phyloP scores from a whole-genome alignment of 2,329 filamentous ascomycete species.

The Alternaria ventricosa region DNA sequence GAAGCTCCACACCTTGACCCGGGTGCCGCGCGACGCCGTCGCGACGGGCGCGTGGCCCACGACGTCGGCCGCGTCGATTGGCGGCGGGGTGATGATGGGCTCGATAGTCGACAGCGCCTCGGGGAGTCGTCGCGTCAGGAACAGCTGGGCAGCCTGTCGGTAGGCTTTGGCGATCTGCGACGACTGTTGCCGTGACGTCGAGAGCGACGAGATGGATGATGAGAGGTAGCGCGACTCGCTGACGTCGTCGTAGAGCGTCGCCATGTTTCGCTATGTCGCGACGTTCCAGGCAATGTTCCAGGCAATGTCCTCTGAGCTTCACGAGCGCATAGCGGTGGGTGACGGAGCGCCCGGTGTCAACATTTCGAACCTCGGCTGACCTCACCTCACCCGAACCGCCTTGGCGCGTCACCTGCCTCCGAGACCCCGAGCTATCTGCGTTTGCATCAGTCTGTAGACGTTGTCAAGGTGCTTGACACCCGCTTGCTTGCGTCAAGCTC shows the following conservation, averaged over 20 bases:
- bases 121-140: constrained; percentile 89
- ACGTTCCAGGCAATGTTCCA: not conserved
- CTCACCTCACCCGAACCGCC: constrained; percentile 12
- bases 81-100: constrained; percentile 73
- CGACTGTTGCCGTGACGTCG: constrained; percentile 69
- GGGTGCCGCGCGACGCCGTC: constrained; percentile 77
- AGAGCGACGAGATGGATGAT: constrained; percentile 73
- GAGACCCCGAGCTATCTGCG: constrained; percentile 1
- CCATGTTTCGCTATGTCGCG: constrained; percentile 32
- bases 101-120: constrained; percentile 87
- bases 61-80: constrained; percentile 37
- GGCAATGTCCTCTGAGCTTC: not conserved
- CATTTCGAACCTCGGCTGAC: constrained; percentile 26
- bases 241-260: constrained; percentile 59
- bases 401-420: constrained; percentile 20
- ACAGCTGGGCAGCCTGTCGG: constrained; percentile 91
- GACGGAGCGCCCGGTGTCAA: constrained; percentile 20
- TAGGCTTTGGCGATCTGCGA: constrained; percentile 89
- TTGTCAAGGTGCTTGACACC: constrained; percentile 11
- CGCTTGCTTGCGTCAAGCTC: constrained; percentile 9
- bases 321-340: constrained; percentile 17
- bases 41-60: constrained; percentile 71
- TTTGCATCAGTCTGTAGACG: not conserved
- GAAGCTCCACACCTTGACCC: constrained; percentile 96
- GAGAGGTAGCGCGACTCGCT: constrained; percentile 66